phyloP scores from a whole-genome alignment of 2,329 filamentous ascomycete genomes.

The Amphichorda felina region DNA sequence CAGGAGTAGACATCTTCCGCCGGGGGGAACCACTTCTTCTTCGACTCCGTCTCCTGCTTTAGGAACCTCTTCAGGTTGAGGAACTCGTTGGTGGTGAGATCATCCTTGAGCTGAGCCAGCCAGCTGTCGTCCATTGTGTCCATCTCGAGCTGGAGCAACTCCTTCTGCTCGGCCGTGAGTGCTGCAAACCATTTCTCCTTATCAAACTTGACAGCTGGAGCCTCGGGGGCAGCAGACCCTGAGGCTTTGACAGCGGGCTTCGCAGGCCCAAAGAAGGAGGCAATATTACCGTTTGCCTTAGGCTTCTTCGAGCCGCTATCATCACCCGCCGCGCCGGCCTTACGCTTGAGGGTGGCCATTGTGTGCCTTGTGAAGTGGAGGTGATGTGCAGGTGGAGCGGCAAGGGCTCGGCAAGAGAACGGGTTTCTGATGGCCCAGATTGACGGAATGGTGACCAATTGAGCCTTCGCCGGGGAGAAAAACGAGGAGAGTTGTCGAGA shows the following conservation, averaged over 20 bases:
- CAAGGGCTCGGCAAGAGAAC: background rate
- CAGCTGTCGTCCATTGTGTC: slow-evolving; percentile 86
- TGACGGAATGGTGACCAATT: background rate
- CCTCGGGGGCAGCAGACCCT: slow-evolving; percentile 9
- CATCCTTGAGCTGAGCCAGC: slow-evolving; percentile 80
- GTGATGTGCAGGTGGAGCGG: background rate
- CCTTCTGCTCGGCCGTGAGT: slow-evolving; percentile 69
- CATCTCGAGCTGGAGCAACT: slow-evolving; percentile 79
- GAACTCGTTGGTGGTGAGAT: slow-evolving; percentile 69
- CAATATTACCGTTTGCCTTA: slow-evolving; percentile 68
- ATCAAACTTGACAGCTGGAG: slow-evolving; percentile 53
- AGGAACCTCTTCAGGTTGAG: slow-evolving; percentile 81
- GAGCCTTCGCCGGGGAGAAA: background rate
- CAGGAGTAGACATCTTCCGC: slow-evolving; percentile 87
- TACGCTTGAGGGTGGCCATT: slow-evolving; percentile 53
- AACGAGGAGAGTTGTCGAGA: background rate
- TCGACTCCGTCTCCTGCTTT: slow-evolving; percentile 59
- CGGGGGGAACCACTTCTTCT: slow-evolving; percentile 78
- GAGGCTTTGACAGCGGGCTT: slow-evolving; percentile 11
- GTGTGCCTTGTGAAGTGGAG: background rate
- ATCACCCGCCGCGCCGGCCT: slow-evolving; percentile 36
- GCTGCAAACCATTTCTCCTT: slow-evolving; percentile 81
- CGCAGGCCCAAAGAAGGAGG: slow-evolving; percentile 72
- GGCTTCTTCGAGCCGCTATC: slow-evolving; percentile 53
- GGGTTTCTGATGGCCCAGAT: background rate